Conservation (phyloP, 2,329 filamentous ascomycete species). For the Nigrospora osmanthi region DNA sequence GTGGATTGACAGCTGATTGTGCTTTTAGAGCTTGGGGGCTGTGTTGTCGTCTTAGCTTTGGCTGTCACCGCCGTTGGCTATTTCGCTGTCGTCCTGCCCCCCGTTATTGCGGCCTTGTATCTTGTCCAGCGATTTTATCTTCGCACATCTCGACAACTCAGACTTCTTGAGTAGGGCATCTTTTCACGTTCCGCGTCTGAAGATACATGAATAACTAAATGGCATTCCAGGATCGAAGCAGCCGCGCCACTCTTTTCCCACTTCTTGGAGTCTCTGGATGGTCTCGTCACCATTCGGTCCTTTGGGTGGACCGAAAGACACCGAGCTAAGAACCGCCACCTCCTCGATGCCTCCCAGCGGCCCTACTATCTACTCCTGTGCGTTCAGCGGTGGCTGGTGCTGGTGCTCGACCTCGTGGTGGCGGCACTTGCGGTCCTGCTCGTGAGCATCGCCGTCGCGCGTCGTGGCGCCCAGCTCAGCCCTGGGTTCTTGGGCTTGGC, state of each 20-base stretch:
- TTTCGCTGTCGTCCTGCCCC: neutral
- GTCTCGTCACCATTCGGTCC: slow-evolving; percentile 1
- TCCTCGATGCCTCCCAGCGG: slow-evolving; percentile 1
- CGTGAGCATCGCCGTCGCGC: neutral
- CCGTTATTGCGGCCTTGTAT: neutral
- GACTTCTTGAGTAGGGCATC: slow-evolving; percentile 1
- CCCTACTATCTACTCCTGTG: slow-evolving; percentile 17
- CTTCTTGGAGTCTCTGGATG: slow-evolving; percentile 1
- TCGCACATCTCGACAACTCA: slow-evolving; percentile 3
- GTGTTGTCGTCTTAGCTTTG: slow-evolving; percentile 1
- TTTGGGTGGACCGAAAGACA: slow-evolving; percentile 1
- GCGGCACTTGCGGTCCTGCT: neutral
- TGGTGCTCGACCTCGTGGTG: neutral
- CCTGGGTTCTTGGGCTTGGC: slow-evolving; percentile 2
- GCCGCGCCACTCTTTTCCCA: slow-evolving; percentile 2
- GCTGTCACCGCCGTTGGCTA: slow-evolving; percentile 2
- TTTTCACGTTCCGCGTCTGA: neutral
- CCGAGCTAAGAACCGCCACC: neutral
- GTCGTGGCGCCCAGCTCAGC: neutral
- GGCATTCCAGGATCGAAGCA: neutral
- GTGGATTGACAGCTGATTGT: neutral
- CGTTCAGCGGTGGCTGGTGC: neutral
- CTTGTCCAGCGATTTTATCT: slow-evolving; percentile 5
- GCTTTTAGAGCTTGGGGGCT: slow-evolving; percentile 1
- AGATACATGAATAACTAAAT: neutral